phyloP scores from a whole-genome alignment of 208 protist species.

The Hexamita inflata region DNA sequence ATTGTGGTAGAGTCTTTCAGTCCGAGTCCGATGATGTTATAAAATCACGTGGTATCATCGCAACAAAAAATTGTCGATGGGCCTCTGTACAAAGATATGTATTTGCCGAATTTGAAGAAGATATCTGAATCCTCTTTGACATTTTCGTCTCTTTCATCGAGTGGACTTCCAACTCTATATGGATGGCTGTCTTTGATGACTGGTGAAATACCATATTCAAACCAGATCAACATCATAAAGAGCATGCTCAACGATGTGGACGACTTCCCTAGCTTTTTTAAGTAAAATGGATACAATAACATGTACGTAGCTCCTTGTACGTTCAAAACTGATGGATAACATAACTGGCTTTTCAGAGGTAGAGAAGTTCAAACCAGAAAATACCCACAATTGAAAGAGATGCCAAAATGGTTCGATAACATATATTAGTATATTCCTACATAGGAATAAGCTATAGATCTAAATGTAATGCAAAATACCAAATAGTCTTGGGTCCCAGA shows the following conservation, averaged over 20 bases:
- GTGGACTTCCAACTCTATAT: background rate
- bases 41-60: background rate
- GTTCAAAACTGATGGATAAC: background rate
- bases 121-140: background rate
- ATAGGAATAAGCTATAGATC: too few relatives aligned
- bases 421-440: too few relatives aligned
- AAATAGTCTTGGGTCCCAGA: too few relatives aligned
- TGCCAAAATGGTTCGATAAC: too few relatives aligned
- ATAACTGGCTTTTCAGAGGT: background rate
- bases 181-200: conserved; percentile 16
- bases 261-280: background rate
- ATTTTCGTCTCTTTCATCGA: background rate
- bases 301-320: background rate
- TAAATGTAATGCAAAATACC: too few relatives aligned
- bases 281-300: background rate
- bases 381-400: too few relatives aligned
- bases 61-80: background rate
- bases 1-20: background rate
- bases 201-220: background rate
- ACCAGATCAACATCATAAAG: background rate
- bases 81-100: background rate
- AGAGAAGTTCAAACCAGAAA: too few relatives aligned
- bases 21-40: background rate
- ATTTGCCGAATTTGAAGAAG: background rate
- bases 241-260: background rate